Evolutionary conservation across 805 yeast genomes (phyloP).

Genomic region (Yarrowia hollandica): DNA sequence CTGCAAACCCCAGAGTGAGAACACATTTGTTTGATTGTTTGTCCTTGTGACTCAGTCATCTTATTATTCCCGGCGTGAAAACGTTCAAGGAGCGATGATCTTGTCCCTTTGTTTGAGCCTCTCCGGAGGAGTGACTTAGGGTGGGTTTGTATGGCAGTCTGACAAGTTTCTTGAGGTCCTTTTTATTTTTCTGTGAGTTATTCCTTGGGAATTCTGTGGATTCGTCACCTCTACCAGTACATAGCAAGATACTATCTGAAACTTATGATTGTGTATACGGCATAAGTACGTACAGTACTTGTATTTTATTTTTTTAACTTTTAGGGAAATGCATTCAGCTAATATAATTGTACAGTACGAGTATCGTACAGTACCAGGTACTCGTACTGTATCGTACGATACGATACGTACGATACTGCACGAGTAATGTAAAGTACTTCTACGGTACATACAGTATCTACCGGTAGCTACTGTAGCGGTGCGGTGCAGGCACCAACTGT

Average conservation of each 20-base stretch:
- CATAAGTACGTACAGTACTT: no score
- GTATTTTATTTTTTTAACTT: no score
- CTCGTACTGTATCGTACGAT: no score
- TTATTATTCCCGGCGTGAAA: constrained; percentile 32
- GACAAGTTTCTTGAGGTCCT: constrained; percentile 66
- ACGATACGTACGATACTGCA: no score
- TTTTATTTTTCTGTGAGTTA: not conserved
- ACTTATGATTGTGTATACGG: no score
- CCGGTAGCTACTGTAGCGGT: no score
- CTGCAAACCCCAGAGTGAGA: constrained; percentile 94
- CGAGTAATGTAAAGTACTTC: no score
- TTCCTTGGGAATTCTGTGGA: not conserved
- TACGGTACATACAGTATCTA: no score
- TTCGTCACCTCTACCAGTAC: constrained; percentile 8
- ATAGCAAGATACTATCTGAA: not conserved
- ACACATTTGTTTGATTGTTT: constrained; percentile 66
- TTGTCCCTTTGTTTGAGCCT: constrained; percentile 88
- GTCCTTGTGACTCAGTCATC: constrained; percentile 42
- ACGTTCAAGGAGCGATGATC: constrained; percentile 92
- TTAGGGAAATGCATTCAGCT: no score
- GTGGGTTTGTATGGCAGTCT: constrained; percentile 99
- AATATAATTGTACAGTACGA: no score
- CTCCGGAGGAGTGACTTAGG: constrained; percentile 82
- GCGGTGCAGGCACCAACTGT: no score
- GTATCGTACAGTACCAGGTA: no score